These are phyloP conservation scores for Glycine soja DNA, from an alignment of 306 rosid genomes.

Conservation along the genomic window DNA sequence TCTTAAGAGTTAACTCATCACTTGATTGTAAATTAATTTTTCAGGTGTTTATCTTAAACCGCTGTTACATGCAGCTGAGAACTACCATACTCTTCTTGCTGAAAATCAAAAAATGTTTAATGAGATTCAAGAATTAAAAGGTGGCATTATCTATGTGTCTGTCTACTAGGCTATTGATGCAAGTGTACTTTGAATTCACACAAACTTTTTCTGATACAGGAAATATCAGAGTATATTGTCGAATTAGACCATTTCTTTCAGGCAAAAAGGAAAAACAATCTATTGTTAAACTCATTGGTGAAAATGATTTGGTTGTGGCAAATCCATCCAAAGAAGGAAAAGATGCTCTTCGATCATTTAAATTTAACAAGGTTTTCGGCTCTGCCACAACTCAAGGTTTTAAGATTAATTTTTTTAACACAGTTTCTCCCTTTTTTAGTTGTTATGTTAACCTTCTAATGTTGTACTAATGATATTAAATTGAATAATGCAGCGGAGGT, in stretches of 20 bases:
- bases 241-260: slow-evolving; percentile 57
- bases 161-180: slow-evolving; percentile 8
- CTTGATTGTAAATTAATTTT: slow-evolving; percentile 28
- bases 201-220: slow-evolving; percentile 48
- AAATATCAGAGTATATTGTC: slow-evolving; percentile 74
- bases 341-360: slow-evolving; percentile 51
- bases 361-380: slow-evolving; percentile 52
- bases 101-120: slow-evolving; percentile 55
- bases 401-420: too few relatives aligned
- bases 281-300: slow-evolving; percentile 52
- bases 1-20: slow-evolving; percentile 14
- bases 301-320: slow-evolving; percentile 50
- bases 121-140: slow-evolving; percentile 62
- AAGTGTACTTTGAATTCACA: slow-evolving; percentile 31
- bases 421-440: not conserved
- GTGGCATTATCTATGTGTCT: slow-evolving; percentile 32
- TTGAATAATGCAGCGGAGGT: slow-evolving; percentile 58
- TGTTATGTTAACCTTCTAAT: slow-evolving; percentile 26
- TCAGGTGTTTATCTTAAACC: slow-evolving; percentile 56
- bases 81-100: slow-evolving; percentile 46
- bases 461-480: slow-evolving; percentile 14
- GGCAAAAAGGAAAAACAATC: slow-evolving; percentile 51
- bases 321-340: slow-evolving; percentile 60
- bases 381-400: slow-evolving; percentile 56
- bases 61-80: slow-evolving; percentile 50